Conservation (phyloP, 108 stramenopile species). For the Pseudonitzschia delicatissima region DNA sequence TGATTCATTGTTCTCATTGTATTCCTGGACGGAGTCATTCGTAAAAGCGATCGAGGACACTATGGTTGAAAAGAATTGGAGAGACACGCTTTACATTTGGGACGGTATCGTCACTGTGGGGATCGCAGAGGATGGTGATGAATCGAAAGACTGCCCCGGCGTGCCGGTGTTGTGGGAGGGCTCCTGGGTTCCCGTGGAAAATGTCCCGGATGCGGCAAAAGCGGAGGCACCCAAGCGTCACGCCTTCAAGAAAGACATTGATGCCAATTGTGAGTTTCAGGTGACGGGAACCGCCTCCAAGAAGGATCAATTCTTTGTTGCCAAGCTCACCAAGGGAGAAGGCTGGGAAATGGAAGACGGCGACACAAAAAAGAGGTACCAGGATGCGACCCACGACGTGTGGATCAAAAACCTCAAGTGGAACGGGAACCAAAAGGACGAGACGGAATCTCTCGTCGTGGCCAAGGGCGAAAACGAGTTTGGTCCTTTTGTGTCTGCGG, state of each 20-base stretch:
- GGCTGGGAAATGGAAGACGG: background rate
- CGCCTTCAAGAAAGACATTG: constrained; percentile 40
- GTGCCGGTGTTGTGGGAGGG: constrained; percentile 42
- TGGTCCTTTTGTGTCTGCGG: constrained; percentile 53
- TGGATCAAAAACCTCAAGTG: constrained; percentile 39
- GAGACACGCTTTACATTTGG: constrained; percentile 56
- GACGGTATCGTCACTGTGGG: constrained; percentile 48
- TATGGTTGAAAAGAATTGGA: no score
- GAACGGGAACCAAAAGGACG: constrained; percentile 51
- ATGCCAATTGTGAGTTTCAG: constrained; percentile 45
- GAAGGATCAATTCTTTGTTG: constrained; percentile 10
- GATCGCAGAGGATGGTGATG: constrained; percentile 13
- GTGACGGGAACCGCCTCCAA: constrained; percentile 33
- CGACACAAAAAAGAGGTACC: constrained; percentile 19
- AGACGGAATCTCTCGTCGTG: constrained; percentile 44
- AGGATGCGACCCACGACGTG: constrained; percentile 47
- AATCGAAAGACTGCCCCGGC: background rate
- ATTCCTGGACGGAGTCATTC: no score
- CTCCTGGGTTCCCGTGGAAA: constrained; percentile 47
- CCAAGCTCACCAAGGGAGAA: constrained; percentile 21
- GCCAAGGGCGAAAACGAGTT: constrained; percentile 53
- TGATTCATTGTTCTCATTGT: no score
- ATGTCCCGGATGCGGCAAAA: constrained; percentile 38
- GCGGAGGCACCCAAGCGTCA: constrained; percentile 52
- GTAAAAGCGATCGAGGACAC: no score